phyloP scores from a whole-genome alignment of 2,329 filamentous ascomycete genomes.

The Talaromyces sp. region DNA sequence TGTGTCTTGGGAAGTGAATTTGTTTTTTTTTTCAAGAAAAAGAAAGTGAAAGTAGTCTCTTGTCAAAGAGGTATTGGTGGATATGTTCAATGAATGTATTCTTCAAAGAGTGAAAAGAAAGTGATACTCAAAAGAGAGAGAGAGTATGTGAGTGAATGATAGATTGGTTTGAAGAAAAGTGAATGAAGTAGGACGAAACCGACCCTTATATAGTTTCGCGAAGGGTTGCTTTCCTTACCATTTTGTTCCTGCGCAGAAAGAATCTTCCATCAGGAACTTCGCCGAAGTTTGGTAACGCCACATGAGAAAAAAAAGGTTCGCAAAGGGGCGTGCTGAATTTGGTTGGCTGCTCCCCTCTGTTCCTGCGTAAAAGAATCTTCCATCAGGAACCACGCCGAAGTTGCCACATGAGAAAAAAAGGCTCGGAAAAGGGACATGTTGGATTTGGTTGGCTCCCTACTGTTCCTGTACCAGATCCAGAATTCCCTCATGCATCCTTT shows the following conservation, averaged over 20 bases:
- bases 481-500: background rate
- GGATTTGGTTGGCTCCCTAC: background rate
- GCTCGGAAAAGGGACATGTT: background rate
- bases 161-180: conserved; percentile 1
- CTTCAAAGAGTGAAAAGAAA: background rate
- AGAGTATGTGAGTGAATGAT: background rate
- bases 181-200: background rate
- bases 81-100: background rate
- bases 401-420: background rate
- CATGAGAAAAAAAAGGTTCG: background rate
- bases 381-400: background rate
- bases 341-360: background rate
- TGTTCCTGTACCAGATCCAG: background rate
- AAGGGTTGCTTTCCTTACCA: background rate
- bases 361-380: background rate
- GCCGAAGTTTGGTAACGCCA: background rate
- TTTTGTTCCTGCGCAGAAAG: background rate
- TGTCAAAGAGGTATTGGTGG: background rate
- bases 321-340: background rate
- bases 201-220: conserved; percentile 5
- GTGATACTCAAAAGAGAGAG: conserved; percentile 2
- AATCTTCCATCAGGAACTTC: background rate
- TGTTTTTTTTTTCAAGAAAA: background rate
- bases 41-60: background rate
- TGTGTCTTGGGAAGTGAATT: background rate